Conservation (phyloP, 495 filamentous ascomycete genomes). For the Xylaria longipes region DNA sequence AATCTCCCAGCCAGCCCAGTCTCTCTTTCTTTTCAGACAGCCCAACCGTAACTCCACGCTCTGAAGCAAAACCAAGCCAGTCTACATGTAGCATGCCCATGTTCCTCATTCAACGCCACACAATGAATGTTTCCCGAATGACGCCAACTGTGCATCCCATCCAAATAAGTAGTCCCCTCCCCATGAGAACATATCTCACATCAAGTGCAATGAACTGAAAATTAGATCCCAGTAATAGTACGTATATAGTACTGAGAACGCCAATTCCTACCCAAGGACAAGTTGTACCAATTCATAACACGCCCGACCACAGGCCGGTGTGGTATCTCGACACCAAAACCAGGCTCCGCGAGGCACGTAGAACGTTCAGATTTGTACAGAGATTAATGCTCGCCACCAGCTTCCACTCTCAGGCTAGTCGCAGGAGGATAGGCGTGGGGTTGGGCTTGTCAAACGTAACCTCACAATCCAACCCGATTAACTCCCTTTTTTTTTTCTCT, state of each 20-base stretch:
- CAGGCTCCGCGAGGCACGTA: background rate
- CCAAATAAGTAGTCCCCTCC: background rate
- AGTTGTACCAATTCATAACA: background rate
- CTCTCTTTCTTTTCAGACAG: background rate
- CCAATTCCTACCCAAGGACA: background rate
- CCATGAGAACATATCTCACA: background rate
- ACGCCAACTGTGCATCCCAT: conserved; percentile 1
- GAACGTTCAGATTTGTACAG: conserved; percentile 13
- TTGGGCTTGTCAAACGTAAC: conserved; percentile 4
- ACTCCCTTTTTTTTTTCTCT: background rate
- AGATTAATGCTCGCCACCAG: background rate
- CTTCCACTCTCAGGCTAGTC: background rate
- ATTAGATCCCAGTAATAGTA: background rate
- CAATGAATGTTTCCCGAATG: background rate
- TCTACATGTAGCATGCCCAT: conserved; percentile 9
- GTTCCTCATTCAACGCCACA: conserved; percentile 9
- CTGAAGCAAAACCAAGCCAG: conserved; percentile 8
- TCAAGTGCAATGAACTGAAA: background rate
- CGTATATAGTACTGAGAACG: background rate
- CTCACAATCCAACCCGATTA: conserved; percentile 11
- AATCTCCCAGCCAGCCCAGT: background rate
- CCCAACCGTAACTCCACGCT: conserved; percentile 9
- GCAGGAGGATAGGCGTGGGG: background rate
- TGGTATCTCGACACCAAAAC: background rate
- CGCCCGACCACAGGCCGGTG: background rate